Conservation (phyloP, 176 grass and related monocot species). For the Rhynchospora tenuis region DNA sequence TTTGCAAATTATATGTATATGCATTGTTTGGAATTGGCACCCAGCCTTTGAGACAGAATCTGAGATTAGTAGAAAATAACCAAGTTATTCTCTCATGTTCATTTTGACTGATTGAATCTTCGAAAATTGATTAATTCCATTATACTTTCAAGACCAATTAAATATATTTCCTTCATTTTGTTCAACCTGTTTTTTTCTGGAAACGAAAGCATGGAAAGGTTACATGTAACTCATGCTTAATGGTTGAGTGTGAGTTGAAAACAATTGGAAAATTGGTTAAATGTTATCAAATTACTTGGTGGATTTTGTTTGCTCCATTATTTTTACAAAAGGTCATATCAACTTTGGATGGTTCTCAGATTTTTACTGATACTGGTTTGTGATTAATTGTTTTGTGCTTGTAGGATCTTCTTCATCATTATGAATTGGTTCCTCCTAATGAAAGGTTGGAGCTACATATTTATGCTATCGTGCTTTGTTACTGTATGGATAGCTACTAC, state of each 20-base stretch:
- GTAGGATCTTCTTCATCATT: slow-evolving; percentile 91
- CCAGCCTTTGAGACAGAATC: neutral
- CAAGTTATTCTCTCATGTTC: neutral
- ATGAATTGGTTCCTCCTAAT: slow-evolving; percentile 47
- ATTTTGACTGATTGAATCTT: neutral
- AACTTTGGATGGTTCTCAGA: neutral
- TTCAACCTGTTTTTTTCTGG: neutral
- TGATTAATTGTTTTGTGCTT: neutral
- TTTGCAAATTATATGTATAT: neutral
- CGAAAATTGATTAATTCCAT: neutral
- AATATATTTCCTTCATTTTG: neutral
- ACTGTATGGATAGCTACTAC: slow-evolving; percentile 64
- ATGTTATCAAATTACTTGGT: neutral
- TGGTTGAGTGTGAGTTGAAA: neutral
- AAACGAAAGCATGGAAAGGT: neutral
- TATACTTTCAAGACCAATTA: neutral
- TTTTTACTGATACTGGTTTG: slow-evolving; percentile 1
- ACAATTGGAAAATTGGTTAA: neutral
- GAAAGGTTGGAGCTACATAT: slow-evolving; percentile 69
- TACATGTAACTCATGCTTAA: neutral
- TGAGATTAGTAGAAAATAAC: neutral
- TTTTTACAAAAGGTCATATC: neutral
- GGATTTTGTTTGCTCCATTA: neutral
- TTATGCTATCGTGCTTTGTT: slow-evolving; percentile 58
- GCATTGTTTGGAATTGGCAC: neutral